These are phyloP conservation scores for Trametes coccinea DNA, from an alignment of 768 basidiomycete genomes.

Conservation along the genomic window DNA sequence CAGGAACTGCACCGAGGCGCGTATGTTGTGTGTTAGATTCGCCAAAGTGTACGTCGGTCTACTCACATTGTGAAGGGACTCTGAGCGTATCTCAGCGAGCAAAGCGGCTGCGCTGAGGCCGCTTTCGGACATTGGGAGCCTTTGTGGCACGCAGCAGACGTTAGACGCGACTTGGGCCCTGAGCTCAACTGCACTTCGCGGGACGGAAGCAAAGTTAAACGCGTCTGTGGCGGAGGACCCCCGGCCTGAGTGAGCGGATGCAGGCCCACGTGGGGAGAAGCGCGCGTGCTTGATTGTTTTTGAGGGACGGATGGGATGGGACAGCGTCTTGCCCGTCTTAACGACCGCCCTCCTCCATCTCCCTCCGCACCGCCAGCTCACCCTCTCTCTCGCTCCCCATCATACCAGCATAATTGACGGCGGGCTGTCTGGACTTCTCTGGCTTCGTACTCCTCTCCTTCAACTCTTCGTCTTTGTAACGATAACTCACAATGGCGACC, in stretches of 20 bases:
- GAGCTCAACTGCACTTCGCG: background rate
- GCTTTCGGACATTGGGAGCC: constrained; percentile 7
- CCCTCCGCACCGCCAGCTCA: constrained; percentile 20
- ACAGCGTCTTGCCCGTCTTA: constrained; percentile 6
- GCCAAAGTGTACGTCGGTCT: too few relatives aligned
- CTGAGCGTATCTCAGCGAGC: constrained; percentile 16
- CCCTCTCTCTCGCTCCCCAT: background rate
- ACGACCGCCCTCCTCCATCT: constrained; percentile 16
- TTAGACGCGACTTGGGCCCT: background rate
- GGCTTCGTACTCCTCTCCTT: constrained; percentile 1
- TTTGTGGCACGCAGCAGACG: background rate
- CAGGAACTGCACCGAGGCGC: constrained; percentile 39
- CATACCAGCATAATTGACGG: background rate
- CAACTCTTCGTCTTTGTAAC: constrained; percentile 12
- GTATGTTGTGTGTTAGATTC: background rate
- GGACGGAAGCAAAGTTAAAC: background rate
- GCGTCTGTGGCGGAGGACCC: constrained; percentile 8
- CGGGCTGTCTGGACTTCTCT: constrained; percentile 13
- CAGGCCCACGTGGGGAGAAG: constrained; percentile 18
- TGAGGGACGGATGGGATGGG: constrained; percentile 10
- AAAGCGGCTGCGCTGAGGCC: constrained; percentile 14
- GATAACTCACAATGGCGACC: constrained; percentile 42
- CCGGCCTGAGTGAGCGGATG: background rate
- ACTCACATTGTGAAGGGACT: constrained; percentile 23
- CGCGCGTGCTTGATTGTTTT: constrained; percentile 23